phyloP scores from a whole-genome alignment of 805 yeast genomes.

The Candida andamanensis region DNA sequence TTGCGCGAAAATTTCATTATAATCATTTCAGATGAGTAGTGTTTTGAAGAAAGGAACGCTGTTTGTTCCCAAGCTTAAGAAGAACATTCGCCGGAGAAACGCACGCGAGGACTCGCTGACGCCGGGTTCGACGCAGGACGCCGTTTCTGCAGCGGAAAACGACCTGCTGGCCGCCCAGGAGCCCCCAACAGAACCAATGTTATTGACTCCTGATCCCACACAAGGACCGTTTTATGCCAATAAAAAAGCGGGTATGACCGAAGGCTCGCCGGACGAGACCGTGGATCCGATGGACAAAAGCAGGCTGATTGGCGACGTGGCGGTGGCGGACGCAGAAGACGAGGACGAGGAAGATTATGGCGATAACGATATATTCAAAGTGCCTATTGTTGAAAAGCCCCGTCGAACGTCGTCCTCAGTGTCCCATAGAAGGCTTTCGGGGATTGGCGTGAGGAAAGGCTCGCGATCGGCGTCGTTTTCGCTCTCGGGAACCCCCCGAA shows the following conservation, averaged over 20 bases:
- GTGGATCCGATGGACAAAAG: conserved; percentile 12
- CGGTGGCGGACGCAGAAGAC: conserved; percentile 7
- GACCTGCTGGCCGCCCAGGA: too few species aligned
- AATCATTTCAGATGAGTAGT: conserved; percentile 11
- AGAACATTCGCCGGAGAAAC: conserved; percentile 7
- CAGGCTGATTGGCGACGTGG: conserved; percentile 4
- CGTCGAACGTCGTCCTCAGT: conserved; percentile 27
- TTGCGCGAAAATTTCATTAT: conserved; percentile 1
- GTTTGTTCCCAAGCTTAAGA: conserved; percentile 12
- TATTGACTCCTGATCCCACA: conserved; percentile 8
- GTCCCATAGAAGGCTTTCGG: conserved; percentile 32
- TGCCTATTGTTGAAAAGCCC: conserved; percentile 10
- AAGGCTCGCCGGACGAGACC: conserved; percentile 8
- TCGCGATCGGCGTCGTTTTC: conserved; percentile 28
- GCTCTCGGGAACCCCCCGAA: conserved; percentile 14
- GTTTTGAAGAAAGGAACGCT: conserved; percentile 11
- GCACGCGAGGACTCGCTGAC: background rate
- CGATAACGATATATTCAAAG: conserved; percentile 29
- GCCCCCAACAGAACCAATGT: conserved; percentile 1
- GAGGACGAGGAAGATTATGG: conserved; percentile 11
- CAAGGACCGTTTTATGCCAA: conserved; percentile 6
- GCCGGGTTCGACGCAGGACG: background rate
- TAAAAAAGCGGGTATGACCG: conserved; percentile 1
- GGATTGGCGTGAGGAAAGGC: conserved; percentile 20
- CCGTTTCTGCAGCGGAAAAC: too few species aligned